Conservation (phyloP, 2,329 filamentous ascomycete species). For the Hypomyces rosellus region DNA sequence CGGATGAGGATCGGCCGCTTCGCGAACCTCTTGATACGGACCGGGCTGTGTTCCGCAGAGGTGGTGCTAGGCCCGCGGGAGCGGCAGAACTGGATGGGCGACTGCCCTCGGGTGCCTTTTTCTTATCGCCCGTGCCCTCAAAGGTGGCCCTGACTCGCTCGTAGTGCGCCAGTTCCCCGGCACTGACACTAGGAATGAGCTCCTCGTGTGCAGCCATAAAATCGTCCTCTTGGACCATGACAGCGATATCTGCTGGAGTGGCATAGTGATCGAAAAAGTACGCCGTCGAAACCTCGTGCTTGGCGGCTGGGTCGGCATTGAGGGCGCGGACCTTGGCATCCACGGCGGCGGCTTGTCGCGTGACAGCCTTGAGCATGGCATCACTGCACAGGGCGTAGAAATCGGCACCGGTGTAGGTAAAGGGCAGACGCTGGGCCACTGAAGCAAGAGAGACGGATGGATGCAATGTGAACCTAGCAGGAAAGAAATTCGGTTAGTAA, state of each 20-base stretch:
- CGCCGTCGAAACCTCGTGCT: constrained; percentile 64
- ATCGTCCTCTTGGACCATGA: constrained; percentile 84
- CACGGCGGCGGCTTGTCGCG: constrained; percentile 75
- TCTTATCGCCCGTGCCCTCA: constrained; percentile 51
- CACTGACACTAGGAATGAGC: constrained; percentile 87
- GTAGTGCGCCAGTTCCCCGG: constrained; percentile 87
- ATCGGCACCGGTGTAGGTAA: constrained; percentile 96
- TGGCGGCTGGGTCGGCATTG: constrained; percentile 41
- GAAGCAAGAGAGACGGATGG: constrained; percentile 68
- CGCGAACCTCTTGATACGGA: constrained; percentile 16
- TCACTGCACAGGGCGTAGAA: constrained; percentile 96
- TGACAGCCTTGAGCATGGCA: constrained; percentile 98
- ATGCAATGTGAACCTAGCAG: constrained; percentile 70
- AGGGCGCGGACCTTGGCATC: constrained; percentile 74
- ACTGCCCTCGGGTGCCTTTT: constrained; percentile 13
- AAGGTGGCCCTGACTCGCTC: constrained; percentile 77
- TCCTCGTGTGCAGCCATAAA: constrained; percentile 77
- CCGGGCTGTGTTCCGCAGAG: too few species aligned
- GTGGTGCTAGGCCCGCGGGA: too few species aligned
- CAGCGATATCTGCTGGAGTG: constrained; percentile 71
- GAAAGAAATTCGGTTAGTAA: neutral
- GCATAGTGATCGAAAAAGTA: constrained; percentile 96
- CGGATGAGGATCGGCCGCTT: constrained; percentile 27
- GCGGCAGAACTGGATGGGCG: constrained; percentile 1
- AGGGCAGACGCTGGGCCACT: constrained; percentile 73